Percentiles rank a stretch among this genome's conserved stretches.
These are phyloP conservation scores for Aspergillus sp. DNA, from an alignment of 2,329 filamentous ascomycete species.

Conservation along the genomic window DNA sequence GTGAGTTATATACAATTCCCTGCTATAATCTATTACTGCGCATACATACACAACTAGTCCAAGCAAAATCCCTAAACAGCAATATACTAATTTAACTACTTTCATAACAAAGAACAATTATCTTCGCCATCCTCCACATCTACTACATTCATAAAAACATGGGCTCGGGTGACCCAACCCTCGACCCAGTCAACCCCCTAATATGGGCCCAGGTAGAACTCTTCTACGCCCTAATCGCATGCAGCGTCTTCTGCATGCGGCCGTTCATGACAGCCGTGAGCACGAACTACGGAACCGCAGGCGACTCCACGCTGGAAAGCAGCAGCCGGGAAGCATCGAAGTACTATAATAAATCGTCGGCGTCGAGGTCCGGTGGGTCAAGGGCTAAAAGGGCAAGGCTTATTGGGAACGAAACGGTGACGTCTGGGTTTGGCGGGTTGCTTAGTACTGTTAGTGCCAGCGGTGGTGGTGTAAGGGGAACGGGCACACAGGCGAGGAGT, in stretches of 20 bases:
- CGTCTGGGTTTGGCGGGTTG: neutral
- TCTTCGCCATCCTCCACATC: constrained; percentile 38
- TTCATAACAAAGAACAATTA: constrained; percentile 23
- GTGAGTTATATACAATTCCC: constrained; percentile 25
- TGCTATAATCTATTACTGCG: neutral
- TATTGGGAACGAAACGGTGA: neutral
- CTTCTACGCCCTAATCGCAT: constrained; percentile 36
- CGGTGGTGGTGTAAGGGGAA: neutral
- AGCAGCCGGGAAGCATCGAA: constrained; percentile 21
- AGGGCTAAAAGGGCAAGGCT: neutral
- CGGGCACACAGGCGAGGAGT: neutral
- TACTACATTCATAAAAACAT: constrained; percentile 29
- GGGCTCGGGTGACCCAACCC: constrained; percentile 34
- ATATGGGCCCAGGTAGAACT: constrained; percentile 40
- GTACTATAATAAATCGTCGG: constrained; percentile 11
- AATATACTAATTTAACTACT: neutral
- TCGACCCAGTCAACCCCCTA: constrained; percentile 32
- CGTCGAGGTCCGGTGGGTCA: constrained; percentile 16
- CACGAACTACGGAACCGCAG: constrained; percentile 37
- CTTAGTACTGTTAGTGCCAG: neutral
- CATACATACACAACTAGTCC: neutral
- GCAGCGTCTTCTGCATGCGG: constrained; percentile 37
- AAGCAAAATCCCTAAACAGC: neutral
- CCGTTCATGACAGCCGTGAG: constrained; percentile 39
- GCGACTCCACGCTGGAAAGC: constrained; percentile 29